Base-by-base conservation (phyloP, 371 early-diverging fungal species). In the Apophysomyces ossiformis region DNA sequence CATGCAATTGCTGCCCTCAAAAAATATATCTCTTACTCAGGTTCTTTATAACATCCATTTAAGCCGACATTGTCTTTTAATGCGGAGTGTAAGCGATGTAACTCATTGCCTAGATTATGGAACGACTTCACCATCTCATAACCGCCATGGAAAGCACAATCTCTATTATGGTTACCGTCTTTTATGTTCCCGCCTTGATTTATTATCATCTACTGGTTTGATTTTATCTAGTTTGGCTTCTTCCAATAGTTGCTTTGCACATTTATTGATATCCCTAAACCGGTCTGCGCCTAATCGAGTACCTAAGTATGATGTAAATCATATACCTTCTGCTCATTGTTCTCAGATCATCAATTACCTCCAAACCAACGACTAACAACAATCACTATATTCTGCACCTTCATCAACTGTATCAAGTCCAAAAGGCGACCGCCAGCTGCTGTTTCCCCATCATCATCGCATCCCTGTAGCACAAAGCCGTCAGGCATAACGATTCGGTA, bases 341-440 rank as follows among this genome's bases (percentile, higher is more conserved):
- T 37, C 26, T 50, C 41, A 13, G 8, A 21, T n/a, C n/a, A 18
- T 18, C 13, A 6, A 26, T 56, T 84, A n/a, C 94, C 95, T 4
- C 95, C 94, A 68, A 87, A 95, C 92, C 91, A 93, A 18, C 95
- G 76, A 1, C 89, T 81, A 13, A 94, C 92, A 5, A 93, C 84
- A 8, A 92, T 92, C 13, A 89, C 75, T 0, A 88, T 85, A 66
- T 92, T 87, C 35, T 69, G 72, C 11, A 78, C 83, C 6, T 84
- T 86, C 37, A 88, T 64, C 7, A 88, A 73, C 59, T 91, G 82
- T 67, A 95, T 70, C 59, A 92, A 66, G 58, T 89, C 86, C 46
- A 88, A 68, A 21, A 92, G 67, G 32, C 92, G 69, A 35, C 63
- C 77, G n/a, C 89, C 89, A 7, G 89, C 89, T 0, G 88, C 85